A percentile compares a stretch with the other conserved stretches of the same genome.
Evolutionary conservation across 306 rosid genomes (phyloP).

Genomic region (Cucurbita maxima): DNA sequence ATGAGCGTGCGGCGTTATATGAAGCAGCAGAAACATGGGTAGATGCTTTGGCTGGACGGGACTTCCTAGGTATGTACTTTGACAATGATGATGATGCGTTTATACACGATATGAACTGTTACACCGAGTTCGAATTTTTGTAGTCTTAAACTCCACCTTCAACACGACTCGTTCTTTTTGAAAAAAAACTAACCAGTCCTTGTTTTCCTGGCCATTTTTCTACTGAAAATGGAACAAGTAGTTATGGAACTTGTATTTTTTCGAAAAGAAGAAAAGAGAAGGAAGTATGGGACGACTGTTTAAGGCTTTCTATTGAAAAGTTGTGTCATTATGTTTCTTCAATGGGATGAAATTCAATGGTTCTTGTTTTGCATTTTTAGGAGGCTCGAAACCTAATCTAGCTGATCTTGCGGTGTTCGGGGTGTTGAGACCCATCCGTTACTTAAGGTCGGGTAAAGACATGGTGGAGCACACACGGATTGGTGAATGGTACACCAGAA

Average conservation of each 20-base stretch:
- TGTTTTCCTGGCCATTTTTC: neutral
- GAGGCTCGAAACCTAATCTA: conserved; percentile 44
- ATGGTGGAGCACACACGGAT: conserved; percentile 90
- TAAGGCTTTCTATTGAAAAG: neutral
- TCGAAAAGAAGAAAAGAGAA: neutral
- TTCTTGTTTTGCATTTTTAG: conserved; percentile 12
- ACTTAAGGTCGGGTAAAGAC: conserved; percentile 80
- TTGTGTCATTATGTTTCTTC: neutral
- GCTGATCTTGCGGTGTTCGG: conserved; percentile 52
- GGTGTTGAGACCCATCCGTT: conserved; percentile 83
- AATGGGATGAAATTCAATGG: neutral
- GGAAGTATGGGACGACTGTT: neutral
- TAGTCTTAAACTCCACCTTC: neutral
- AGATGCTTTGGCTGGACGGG: conserved; percentile 70
- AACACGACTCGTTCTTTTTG: neutral
- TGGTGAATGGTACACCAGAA: conserved; percentile 88
- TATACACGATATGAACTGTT: neutral
- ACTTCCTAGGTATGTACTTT: conserved; percentile 61
- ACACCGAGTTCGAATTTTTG: neutral
- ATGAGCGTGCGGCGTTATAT: conserved; percentile 85
- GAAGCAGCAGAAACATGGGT: conserved; percentile 99
- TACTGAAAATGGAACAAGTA: neutral
- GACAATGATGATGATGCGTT: neutral
- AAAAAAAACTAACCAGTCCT: neutral
- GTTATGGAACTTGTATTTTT: neutral